These are phyloP conservation scores for Epichloe scottii DNA, from an alignment of 2,329 filamentous ascomycete species.

Conservation along the genomic window DNA sequence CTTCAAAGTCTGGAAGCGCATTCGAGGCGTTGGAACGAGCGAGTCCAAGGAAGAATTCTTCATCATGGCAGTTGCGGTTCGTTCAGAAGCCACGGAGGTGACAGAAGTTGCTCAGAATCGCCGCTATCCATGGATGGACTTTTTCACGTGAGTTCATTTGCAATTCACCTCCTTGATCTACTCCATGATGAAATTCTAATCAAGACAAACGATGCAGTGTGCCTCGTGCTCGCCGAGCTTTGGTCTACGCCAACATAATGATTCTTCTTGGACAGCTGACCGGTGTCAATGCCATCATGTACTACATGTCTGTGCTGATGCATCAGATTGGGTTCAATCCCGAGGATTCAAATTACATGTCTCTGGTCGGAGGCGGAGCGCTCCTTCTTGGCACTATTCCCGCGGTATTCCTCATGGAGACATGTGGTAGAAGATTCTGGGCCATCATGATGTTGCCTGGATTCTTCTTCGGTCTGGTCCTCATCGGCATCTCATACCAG, in stretches of 20 bases:
- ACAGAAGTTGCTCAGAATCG: constrained; percentile 37
- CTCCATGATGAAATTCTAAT: background rate
- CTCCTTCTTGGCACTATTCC: constrained; percentile 57
- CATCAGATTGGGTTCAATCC: constrained; percentile 52
- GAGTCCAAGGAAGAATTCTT: constrained; percentile 59
- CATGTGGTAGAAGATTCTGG: constrained; percentile 62
- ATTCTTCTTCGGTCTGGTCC: constrained; percentile 56
- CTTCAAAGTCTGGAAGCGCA: constrained; percentile 60
- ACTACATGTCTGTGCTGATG: constrained; percentile 61
- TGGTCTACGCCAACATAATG: constrained; percentile 59
- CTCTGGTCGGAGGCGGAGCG: constrained; percentile 55
- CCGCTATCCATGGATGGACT: constrained; percentile 58
- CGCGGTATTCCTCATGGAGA: constrained; percentile 59
- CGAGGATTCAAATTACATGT: constrained; percentile 58
- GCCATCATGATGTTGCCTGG: constrained; percentile 59
- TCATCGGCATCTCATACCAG: constrained; percentile 53
- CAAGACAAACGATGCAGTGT: constrained; percentile 20
- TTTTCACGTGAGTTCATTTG: constrained; percentile 40
- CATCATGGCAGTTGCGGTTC: constrained; percentile 53
- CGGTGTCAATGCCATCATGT: constrained; percentile 58
- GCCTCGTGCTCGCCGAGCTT: constrained; percentile 50
- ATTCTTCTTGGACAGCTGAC: constrained; percentile 59
- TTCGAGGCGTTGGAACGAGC: constrained; percentile 43
- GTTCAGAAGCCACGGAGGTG: constrained; percentile 40
- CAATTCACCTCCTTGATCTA: background rate